phyloP scores from a whole-genome alignment of 345 rosid species.

The Dipteronia dyeriana region DNA sequence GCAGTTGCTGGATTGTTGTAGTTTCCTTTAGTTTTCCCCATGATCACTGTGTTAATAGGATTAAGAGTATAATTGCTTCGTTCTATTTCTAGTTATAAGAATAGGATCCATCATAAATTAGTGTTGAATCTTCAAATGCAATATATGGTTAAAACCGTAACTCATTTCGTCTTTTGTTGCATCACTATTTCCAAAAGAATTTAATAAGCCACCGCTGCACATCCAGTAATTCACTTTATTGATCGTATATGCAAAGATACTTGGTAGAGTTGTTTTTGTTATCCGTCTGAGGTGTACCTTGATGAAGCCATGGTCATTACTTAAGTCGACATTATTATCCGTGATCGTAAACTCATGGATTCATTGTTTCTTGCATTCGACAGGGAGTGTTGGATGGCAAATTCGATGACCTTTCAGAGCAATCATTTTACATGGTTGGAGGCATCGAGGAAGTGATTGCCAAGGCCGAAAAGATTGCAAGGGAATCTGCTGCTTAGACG shows the following conservation, averaged over 20 bases:
- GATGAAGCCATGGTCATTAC: neutral
- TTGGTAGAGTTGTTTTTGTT: too few relatives aligned
- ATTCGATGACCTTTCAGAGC: slow-evolving; percentile 80
- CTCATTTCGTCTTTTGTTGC: neutral
- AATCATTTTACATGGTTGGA: slow-evolving; percentile 86
- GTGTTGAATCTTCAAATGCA: neutral
- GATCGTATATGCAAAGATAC: neutral
- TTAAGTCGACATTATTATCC: neutral
- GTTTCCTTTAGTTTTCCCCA: neutral
- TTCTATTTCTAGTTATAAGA: neutral
- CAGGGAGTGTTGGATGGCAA: slow-evolving; percentile 90
- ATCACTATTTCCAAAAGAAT: neutral
- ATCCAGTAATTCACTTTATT: neutral
- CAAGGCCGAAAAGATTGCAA: slow-evolving; percentile 82
- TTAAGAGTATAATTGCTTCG: neutral
- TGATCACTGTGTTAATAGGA: neutral
- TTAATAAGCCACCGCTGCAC: neutral
- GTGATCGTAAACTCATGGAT: neutral
- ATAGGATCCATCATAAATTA: neutral
- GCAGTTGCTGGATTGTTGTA: neutral
- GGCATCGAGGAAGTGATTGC: slow-evolving; percentile 86
- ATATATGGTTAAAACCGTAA: neutral
- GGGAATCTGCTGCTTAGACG: slow-evolving; percentile 54
- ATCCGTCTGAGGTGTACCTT: neutral
- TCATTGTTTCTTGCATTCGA: neutral